These are phyloP conservation scores for Angophora floribunda DNA, from an alignment of 345 rosid genomes.

Conservation along the genomic window DNA sequence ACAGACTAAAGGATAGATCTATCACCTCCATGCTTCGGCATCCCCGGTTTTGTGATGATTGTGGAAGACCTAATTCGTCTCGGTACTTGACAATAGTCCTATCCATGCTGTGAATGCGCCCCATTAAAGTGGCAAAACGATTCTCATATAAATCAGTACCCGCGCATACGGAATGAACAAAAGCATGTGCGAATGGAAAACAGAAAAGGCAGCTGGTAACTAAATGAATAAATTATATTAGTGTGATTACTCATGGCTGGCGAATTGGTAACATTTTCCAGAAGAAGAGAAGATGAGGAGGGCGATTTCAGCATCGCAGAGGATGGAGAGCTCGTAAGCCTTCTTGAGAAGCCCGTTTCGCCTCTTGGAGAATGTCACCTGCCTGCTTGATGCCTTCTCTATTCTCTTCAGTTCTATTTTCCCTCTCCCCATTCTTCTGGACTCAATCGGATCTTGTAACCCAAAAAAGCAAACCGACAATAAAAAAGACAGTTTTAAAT, in stretches of 20 bases:
- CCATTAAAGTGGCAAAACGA: background rate
- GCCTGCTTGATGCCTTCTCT: constrained; percentile 51
- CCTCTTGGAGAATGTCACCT: constrained; percentile 62
- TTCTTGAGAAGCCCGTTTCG: constrained; percentile 53
- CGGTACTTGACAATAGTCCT: constrained; percentile 29
- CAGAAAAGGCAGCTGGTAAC: background rate
- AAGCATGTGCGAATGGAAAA: background rate
- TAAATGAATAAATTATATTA: background rate
- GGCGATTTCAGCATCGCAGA: constrained; percentile 60
- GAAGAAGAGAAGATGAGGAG: constrained; percentile 42
- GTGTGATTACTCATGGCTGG: constrained; percentile 34
- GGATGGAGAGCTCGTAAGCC: constrained; percentile 58
- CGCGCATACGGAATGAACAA: background rate
- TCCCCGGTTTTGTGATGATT: constrained; percentile 1
- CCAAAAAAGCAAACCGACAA: background rate
- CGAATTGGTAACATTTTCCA: constrained; percentile 40
- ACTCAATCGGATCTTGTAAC: background rate
- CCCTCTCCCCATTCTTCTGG: constrained; percentile 46
- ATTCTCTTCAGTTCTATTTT: constrained; percentile 55
- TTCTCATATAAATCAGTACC: background rate
- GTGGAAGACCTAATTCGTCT: constrained; percentile 21
- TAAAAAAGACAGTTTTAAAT: background rate
- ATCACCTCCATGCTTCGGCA: constrained; percentile 30
- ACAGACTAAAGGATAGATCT: background rate
- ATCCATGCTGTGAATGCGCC: constrained; percentile 24